phyloP scores from a whole-genome alignment of 495 filamentous ascomycete genomes.

The Xylaria acuta region DNA sequence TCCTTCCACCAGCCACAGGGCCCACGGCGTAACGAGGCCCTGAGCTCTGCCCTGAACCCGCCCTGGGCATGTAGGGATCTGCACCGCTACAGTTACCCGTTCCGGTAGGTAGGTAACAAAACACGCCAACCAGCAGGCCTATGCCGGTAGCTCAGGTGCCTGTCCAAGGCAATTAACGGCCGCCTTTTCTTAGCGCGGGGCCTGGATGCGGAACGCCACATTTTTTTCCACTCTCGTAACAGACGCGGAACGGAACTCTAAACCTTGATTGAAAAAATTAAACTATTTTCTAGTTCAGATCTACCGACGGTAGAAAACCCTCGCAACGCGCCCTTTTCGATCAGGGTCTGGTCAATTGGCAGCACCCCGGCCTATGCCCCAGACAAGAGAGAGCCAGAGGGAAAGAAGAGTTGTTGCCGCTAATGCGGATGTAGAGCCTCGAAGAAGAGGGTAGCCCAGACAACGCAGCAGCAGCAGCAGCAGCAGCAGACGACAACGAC shows the following conservation, averaged over 20 bases:
- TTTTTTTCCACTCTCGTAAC: conserved; percentile 24
- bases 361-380: not conserved
- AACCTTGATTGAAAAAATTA: conserved; percentile 21
- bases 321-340: not conserved
- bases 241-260: conserved; percentile 27
- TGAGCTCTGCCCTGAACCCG: not conserved
- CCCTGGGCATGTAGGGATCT: not conserved
- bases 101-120: conserved; percentile 24
- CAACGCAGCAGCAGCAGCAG: not conserved
- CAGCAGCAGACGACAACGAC: not conserved
- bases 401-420: conserved; percentile 15
- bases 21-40: conserved; percentile 1
- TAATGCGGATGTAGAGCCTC: conserved; percentile 18
- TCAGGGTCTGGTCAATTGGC: conserved; percentile 18
- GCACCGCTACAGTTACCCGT: conserved; percentile 20
- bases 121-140: not conserved
- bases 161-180: conserved; percentile 20
- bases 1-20: conserved; percentile 24
- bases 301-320: not conserved
- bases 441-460: conserved; percentile 1
- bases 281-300: conserved; percentile 15
- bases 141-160: not conserved
- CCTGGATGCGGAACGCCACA: conserved; percentile 30
- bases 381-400: not conserved
- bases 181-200: conserved; percentile 30